phyloP scores from a whole-genome alignment of 352 stramenopile genomes.

The Phytophthora fragariaefolia region DNA sequence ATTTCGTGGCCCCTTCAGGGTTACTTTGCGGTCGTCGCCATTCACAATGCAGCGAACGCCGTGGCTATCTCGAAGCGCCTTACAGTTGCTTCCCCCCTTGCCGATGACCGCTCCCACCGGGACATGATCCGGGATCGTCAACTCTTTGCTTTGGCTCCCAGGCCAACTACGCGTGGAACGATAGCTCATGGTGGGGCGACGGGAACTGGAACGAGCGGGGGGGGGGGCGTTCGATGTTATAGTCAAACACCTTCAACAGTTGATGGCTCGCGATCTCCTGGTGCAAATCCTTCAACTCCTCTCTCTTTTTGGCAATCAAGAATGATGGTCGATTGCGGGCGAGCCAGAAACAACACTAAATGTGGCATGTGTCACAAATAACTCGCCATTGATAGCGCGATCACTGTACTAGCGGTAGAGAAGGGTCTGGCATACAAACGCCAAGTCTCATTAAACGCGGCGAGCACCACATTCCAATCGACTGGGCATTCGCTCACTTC shows the following conservation, averaged over 20 bases:
- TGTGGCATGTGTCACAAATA: slow-evolving; percentile 1
- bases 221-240: no score
- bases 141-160: slow-evolving; percentile 19
- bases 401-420: not conserved
- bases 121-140: slow-evolving; percentile 43
- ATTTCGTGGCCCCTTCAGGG: slow-evolving; percentile 25
- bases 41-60: slow-evolving; percentile 41
- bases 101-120: slow-evolving; percentile 52
- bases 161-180: not conserved
- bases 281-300: not conserved
- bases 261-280: not conserved
- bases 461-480: slow-evolving; percentile 10
- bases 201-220: no score
- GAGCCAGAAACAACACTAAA: not conserved
- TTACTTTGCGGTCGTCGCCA: slow-evolving; percentile 31
- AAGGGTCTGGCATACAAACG: slow-evolving; percentile 6
- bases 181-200: slow-evolving; percentile 32
- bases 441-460: slow-evolving; percentile 5
- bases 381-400: slow-evolving; percentile 15
- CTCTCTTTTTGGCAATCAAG: no score
- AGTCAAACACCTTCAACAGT: not conserved
- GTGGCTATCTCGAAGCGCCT: slow-evolving; percentile 33
- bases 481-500: slow-evolving; percentile 16
- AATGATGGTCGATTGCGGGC: slow-evolving; percentile 27
- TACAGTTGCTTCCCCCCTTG: slow-evolving; percentile 46